These are phyloP conservation scores for Zangia roseola DNA, from an alignment of 768 basidiomycete genomes.

Conservation along the genomic window DNA sequence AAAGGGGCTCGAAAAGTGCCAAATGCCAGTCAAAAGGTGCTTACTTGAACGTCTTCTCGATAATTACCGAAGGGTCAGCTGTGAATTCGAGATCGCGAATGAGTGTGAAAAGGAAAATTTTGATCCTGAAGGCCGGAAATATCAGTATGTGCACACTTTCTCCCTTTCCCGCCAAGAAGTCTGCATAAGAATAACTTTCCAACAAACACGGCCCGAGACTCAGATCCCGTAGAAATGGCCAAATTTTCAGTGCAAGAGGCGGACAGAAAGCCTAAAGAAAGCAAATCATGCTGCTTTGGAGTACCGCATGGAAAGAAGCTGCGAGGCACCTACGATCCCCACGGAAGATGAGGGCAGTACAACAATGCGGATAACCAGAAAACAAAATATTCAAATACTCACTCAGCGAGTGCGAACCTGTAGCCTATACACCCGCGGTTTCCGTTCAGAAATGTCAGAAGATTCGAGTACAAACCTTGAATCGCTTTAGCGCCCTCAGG, in stretches of 20 bases:
- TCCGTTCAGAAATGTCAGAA: conserved; percentile 57
- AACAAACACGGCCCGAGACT: conserved; percentile 2
- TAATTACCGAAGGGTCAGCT: conserved; percentile 48
- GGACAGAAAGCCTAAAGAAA: conserved; percentile 22
- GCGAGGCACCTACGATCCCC: conserved; percentile 7
- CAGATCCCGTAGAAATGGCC: background rate
- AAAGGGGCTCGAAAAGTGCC: conserved; percentile 19
- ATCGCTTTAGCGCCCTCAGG: conserved; percentile 37
- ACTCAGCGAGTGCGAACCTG: conserved; percentile 61
- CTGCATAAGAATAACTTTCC: background rate
- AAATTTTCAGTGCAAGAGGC: conserved; percentile 10
- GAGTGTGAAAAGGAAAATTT: conserved; percentile 58
- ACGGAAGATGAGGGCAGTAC: conserved; percentile 4
- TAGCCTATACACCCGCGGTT: conserved; percentile 62
- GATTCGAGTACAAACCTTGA: conserved; percentile 53
- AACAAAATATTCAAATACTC: conserved; percentile 27
- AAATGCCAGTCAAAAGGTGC: conserved; percentile 28
- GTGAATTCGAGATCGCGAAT: conserved; percentile 56
- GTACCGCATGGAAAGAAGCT: conserved; percentile 7
- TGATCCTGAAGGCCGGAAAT: conserved; percentile 47
- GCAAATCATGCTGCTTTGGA: conserved; percentile 14
- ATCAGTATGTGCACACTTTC: conserved; percentile 8
- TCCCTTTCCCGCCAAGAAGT: background rate
- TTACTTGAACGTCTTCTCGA: conserved; percentile 66
- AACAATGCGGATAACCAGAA: conserved; percentile 7